These are phyloP conservation scores for Flaveria ramosissima DNA, from an alignment of 129 eudicot species.

Conservation along the genomic window DNA sequence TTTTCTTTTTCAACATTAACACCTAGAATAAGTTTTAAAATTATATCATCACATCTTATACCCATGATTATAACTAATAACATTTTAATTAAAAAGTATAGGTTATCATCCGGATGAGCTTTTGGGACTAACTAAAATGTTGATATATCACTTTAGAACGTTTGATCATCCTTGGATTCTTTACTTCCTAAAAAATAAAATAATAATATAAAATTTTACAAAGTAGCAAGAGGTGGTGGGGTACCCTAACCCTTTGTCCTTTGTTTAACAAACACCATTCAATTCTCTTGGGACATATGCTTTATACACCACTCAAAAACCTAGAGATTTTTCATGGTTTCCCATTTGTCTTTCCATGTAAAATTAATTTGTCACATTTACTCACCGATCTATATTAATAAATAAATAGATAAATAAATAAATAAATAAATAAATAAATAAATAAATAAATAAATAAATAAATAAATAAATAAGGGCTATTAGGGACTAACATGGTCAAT, in stretches of 20 bases:
- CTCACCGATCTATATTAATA: neutral
- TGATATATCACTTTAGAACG: neutral
- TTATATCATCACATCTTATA: too few species aligned
- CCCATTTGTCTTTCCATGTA: conserved; percentile 24
- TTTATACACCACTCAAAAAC: conserved; percentile 25
- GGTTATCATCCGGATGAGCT: too few species aligned
- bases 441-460: neutral
- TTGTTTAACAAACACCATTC: conserved; percentile 30
- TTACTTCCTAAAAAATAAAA: neutral
- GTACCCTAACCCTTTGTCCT: conserved; percentile 18
- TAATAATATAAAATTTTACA: neutral
- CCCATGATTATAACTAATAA: too few species aligned
- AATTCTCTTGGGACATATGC: conserved; percentile 21
- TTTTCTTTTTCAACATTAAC: too few species aligned
- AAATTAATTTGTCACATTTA: conserved; percentile 15
- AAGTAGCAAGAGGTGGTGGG: conserved; percentile 24
- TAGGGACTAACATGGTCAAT: neutral
- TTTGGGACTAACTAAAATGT: neutral
- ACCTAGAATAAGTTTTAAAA: too few species aligned
- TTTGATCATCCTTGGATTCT: conserved; percentile 30
- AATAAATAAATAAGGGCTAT: neutral
- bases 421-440: too few species aligned
- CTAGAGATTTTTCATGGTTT: neutral
- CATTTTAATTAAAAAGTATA: too few species aligned
- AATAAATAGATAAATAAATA: too few species aligned